Conservation (phyloP, 805 yeast genomes). For the Candida sonorensis region DNA sequence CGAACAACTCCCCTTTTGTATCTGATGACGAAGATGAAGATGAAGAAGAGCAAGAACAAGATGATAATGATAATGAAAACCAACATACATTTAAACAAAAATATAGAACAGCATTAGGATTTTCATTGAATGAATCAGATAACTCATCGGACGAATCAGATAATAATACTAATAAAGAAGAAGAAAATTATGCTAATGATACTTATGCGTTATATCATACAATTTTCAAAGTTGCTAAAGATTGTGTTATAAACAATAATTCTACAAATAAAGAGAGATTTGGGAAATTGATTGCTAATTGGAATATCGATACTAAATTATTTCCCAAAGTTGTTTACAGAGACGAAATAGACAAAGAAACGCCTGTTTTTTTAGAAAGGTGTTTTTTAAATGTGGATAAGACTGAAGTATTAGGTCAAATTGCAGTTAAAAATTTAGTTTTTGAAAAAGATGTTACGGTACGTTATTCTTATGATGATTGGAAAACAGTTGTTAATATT, state of each 20-base stretch:
- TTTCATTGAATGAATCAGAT: no score
- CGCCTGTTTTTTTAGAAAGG: slow-evolving; percentile 58
- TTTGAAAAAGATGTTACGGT: slow-evolving; percentile 63
- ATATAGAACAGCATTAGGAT: no score
- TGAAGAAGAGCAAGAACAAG: slow-evolving; percentile 20
- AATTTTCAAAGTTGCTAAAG: slow-evolving; percentile 13
- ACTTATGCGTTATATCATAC: slow-evolving; percentile 6
- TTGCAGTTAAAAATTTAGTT: slow-evolving; percentile 71
- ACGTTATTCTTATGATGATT: slow-evolving; percentile 69
- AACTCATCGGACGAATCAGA: no score
- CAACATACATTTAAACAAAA: no score
- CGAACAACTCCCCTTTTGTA: slow-evolving; percentile 51
- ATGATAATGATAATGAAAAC: slow-evolving; percentile 19
- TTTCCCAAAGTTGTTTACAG: slow-evolving; percentile 40
- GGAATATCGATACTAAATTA: slow-evolving; percentile 38
- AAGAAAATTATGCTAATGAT: slow-evolving; percentile 5
- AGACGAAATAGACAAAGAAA: slow-evolving; percentile 34
- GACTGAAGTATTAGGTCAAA: slow-evolving; percentile 56
- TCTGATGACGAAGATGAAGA: slow-evolving; percentile 28
- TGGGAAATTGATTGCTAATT: slow-evolving; percentile 23
- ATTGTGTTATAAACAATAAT: slow-evolving; percentile 9
- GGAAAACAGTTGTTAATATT: slow-evolving; percentile 71
- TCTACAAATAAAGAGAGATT: slow-evolving; percentile 15
- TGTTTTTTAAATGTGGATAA: slow-evolving; percentile 53
- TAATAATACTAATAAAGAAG: slow-evolving; percentile 9